Percentiles rank a stretch among this genome's conserved stretches.
These are phyloP conservation scores for Penicillium sp. DNA, from an alignment of 2,329 filamentous ascomycete species.

Conservation along the genomic window DNA sequence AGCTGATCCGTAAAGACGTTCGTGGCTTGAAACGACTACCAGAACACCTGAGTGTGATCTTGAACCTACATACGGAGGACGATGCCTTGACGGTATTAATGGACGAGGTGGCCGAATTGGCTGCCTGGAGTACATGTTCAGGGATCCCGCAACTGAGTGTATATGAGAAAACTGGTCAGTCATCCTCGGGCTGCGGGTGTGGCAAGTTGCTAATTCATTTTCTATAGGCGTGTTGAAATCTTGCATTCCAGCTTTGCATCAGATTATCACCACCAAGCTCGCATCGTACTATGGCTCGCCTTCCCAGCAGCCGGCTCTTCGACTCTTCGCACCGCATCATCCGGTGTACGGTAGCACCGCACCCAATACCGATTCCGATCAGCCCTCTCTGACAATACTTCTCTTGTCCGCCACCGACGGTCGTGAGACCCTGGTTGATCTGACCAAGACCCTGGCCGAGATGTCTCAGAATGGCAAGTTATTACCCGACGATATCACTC, in stretches of 20 bases:
- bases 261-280: constrained; percentile 71
- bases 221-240: constrained; percentile 76
- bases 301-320: constrained; percentile 61
- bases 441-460: constrained; percentile 87
- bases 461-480: constrained; percentile 92
- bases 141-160: constrained; percentile 83
- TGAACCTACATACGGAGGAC: constrained; percentile 64
- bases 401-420: constrained; percentile 85
- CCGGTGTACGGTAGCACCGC: constrained; percentile 39
- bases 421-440: constrained; percentile 85
- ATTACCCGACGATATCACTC: constrained; percentile 70
- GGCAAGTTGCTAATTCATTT: not conserved
- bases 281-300: constrained; percentile 76
- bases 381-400: constrained; percentile 55
- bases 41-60: constrained; percentile 78
- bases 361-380: constrained; percentile 19
- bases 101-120: constrained; percentile 84
- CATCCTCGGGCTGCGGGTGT: not conserved
- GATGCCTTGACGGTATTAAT: constrained; percentile 77
- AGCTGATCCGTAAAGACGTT: constrained; percentile 85
- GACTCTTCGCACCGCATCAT: constrained; percentile 65
- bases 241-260: constrained; percentile 78
- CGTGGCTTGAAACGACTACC: constrained; percentile 67
- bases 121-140: constrained; percentile 86
- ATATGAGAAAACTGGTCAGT: constrained; percentile 80